Evolutionary conservation across 2,329 filamentous ascomycete species (phyloP), one percentile per base, ranked within the genome.

Genomic region (Ceratocystiopsis brevicomis): DNA sequence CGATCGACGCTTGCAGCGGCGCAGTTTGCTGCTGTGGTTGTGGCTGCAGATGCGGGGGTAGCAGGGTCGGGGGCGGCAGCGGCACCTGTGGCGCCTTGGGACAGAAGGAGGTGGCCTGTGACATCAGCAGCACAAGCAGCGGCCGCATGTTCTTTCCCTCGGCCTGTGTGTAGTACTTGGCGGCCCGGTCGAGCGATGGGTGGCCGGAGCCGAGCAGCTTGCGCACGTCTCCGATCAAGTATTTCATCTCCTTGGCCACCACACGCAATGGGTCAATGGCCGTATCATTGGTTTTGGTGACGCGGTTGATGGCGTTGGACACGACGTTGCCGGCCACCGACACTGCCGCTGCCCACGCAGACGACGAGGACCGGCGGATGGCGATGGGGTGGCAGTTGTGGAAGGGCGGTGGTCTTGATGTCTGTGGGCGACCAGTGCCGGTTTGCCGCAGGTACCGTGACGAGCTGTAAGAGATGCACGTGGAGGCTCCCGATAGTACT

Each of bases 71-170:
- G 8, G 1, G 15, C 16, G 25, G 53, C 16, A 60, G 57, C 13
- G 61, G 55, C 12, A 37, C 38, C 32, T 16, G 44, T 19, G 49
- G 47, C 3, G 59, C 58, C 58, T 87, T 67, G 66, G 84, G 61
- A 68, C 81, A 68, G 44, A 85, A 65, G n/a, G 85, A 76, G 1
- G 88, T 95, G 6, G 90, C 90, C 57, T 87, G 76, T 48, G 87
- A 88, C 88, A 98, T 96, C 54, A 98, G 76, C 48, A 98, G 73
- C 30, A 98, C 87, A 48, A 98, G 81, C 60, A 95, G 74, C 30
- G 90, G 90, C 51, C 90, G 79, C 53, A 98, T 79, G 61, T 96
- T 90, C 66, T 98, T 98, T 49, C 90, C 90, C 67, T 96, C 86
- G 47, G 83, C 83, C 55, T 88, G 82, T 18, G 90, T 94, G 61